These are phyloP conservation scores for Lactarius indigo DNA, from an alignment of 768 basidiomycete genomes.

Conservation along the genomic window DNA sequence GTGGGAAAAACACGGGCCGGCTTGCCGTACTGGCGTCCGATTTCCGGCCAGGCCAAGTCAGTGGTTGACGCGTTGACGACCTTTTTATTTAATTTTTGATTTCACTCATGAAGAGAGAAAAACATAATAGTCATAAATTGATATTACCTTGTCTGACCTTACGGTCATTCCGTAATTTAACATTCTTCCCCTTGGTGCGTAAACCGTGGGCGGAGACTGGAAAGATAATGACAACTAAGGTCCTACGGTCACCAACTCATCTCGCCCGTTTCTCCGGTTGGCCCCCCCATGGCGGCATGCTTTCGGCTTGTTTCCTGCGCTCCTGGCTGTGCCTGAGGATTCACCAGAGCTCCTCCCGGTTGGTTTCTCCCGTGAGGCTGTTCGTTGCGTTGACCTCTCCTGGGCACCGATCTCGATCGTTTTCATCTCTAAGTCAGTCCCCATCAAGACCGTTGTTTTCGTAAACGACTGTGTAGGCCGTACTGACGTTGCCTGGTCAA, in stretches of 20 bases:
- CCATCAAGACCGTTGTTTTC: conserved; percentile 9
- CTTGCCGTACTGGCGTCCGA: neutral
- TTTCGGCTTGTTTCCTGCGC: neutral
- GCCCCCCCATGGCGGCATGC: neutral
- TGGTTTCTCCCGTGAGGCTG: conserved; percentile 10
- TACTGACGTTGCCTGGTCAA: conserved; percentile 2
- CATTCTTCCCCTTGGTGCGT: neutral
- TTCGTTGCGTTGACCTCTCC: conserved; percentile 13
- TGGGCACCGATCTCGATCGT: conserved; percentile 29
- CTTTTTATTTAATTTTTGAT: neutral
- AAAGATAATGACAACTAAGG: too few relatives aligned
- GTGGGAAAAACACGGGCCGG: conserved; percentile 1
- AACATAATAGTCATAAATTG: neutral
- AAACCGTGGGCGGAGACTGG: too few relatives aligned
- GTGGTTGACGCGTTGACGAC: neutral
- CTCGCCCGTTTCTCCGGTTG: conserved; percentile 1
- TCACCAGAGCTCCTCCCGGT: conserved; percentile 9
- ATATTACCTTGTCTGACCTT: neutral
- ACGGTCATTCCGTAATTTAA: conserved; percentile 4
- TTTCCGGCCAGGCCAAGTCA: neutral
- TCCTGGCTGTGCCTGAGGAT: conserved; percentile 7
- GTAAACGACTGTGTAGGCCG: neutral
- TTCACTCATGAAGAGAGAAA: too few relatives aligned
- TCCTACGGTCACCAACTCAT: neutral
- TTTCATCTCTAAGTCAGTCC: conserved; percentile 16